Conservation (phyloP, 441 rosid genomes). For the Pelargonium citronellum region DNA sequence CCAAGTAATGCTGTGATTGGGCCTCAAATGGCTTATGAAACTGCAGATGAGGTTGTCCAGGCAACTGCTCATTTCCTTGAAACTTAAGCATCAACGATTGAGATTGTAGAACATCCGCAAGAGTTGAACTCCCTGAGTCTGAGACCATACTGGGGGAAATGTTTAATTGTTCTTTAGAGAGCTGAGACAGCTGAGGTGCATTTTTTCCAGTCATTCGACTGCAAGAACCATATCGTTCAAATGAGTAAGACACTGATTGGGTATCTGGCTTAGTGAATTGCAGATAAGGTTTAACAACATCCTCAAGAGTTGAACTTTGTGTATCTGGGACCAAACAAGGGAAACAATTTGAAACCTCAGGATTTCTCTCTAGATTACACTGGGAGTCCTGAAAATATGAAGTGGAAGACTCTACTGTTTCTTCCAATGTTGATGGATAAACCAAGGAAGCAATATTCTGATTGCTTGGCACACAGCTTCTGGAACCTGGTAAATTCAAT, state of each 20-base stretch:
- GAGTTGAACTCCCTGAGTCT: slow-evolving; percentile 12
- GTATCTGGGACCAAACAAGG: background rate
- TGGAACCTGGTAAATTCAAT: background rate
- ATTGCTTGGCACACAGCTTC: slow-evolving; percentile 6
- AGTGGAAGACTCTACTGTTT: slow-evolving; percentile 8
- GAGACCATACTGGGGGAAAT: background rate
- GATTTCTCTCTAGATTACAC: slow-evolving; percentile 6
- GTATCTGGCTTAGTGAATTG: background rate
- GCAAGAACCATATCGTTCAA: background rate
- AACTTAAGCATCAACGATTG: slow-evolving; percentile 8
- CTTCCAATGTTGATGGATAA: slow-evolving; percentile 14
- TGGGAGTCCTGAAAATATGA: slow-evolving; percentile 21
- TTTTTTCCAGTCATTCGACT: background rate
- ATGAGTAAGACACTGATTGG: background rate
- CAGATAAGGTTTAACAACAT: background rate
- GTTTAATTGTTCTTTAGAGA: background rate
- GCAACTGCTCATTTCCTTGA: slow-evolving; percentile 18
- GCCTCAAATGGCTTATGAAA: slow-evolving; percentile 13
- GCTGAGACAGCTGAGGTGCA: background rate
- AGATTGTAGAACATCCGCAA: slow-evolving; percentile 14
- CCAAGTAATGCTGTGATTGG: slow-evolving; percentile 5
- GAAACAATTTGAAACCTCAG: slow-evolving; percentile 13
- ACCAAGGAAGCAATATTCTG: slow-evolving; percentile 12
- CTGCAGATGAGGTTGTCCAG: slow-evolving; percentile 18
- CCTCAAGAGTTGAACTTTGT: slow-evolving; percentile 3